These are phyloP conservation scores for Annona cherimola DNA, from an alignment of 164 flowering plant genomes.

Conservation along the genomic window DNA sequence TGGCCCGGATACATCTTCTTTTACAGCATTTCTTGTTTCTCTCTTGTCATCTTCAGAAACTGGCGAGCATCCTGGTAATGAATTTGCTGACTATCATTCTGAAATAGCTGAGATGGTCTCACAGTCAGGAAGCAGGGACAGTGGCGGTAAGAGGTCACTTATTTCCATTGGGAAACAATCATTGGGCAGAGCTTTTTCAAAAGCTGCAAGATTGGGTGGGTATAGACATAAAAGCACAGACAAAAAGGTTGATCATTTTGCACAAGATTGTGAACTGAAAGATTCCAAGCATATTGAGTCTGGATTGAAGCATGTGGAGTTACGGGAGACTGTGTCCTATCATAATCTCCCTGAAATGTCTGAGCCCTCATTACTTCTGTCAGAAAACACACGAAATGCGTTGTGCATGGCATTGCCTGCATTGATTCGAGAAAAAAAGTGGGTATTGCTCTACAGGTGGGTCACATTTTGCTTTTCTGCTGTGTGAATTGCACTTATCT, in stretches of 20 bases:
- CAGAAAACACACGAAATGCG: conserved; percentile 46
- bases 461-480: background rate
- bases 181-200: conserved; percentile 46
- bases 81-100: conserved; percentile 11
- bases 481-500: background rate
- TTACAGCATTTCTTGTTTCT: conserved; percentile 78
- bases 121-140: conserved; percentile 32
- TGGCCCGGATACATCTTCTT: conserved; percentile 97
- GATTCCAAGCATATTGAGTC: conserved; percentile 28
- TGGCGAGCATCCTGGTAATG: conserved; percentile 27
- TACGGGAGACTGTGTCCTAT: conserved; percentile 17
- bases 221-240: conserved; percentile 35
- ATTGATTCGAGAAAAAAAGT: conserved; percentile 71
- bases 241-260: conserved; percentile 27
- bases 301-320: conserved; percentile 35
- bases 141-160: conserved; percentile 44
- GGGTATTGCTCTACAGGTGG: conserved; percentile 89
- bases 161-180: conserved; percentile 69
- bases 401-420: conserved; percentile 81
- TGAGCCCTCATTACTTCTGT: conserved; percentile 79
- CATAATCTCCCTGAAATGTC: conserved; percentile 57
- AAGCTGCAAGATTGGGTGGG: conserved; percentile 51
- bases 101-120: conserved; percentile 22
- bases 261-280: conserved; percentile 23
- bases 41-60: conserved; percentile 54